Percentiles rank a stretch among this genome's conserved stretches.
These are phyloP conservation scores for Dactylellina haptotyla DNA, from an alignment of 2,329 filamentous ascomycete genomes.

Conservation along the genomic window DNA sequence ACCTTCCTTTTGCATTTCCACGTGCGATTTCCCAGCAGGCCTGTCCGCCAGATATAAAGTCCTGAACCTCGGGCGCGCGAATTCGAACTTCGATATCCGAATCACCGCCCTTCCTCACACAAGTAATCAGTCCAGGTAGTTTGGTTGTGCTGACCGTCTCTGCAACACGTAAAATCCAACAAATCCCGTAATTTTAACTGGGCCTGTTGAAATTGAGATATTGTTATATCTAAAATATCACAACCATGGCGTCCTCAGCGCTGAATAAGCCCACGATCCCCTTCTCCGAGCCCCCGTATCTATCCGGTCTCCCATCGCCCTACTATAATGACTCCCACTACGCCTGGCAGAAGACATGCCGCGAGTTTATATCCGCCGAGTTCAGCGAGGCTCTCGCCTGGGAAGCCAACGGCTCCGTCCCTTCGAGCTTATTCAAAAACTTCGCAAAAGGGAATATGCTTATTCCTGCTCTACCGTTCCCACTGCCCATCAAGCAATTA, in stretches of 20 bases:
- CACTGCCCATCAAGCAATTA: constrained; percentile 74
- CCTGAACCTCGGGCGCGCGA: not conserved
- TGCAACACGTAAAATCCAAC: constrained; percentile 54
- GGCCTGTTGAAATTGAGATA: no score
- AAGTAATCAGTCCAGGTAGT: no score
- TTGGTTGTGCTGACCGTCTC: no score
- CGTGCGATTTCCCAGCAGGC: not conserved
- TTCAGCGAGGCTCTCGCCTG: constrained; percentile 73
- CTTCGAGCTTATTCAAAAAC: constrained; percentile 65
- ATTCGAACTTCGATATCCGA: not conserved
- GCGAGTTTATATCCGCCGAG: constrained; percentile 73
- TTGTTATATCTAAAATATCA: not conserved
- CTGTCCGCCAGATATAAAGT: not conserved
- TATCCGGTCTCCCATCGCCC: constrained; percentile 75
- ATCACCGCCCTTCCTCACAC: no score
- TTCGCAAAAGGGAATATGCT: constrained; percentile 76
- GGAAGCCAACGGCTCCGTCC: constrained; percentile 73
- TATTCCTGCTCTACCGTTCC: constrained; percentile 74
- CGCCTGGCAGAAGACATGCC: constrained; percentile 74
- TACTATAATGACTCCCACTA: constrained; percentile 75
- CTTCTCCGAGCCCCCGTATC: constrained; percentile 78
- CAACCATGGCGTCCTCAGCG: constrained; percentile 35
- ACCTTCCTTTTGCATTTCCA: constrained; percentile 9
- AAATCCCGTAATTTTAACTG: constrained; percentile 19
- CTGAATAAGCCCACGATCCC: constrained; percentile 65